Evolutionary conservation across 2,329 filamentous ascomycete genomes (phyloP).

Genomic region (Colletotrichum tropicicola): DNA sequence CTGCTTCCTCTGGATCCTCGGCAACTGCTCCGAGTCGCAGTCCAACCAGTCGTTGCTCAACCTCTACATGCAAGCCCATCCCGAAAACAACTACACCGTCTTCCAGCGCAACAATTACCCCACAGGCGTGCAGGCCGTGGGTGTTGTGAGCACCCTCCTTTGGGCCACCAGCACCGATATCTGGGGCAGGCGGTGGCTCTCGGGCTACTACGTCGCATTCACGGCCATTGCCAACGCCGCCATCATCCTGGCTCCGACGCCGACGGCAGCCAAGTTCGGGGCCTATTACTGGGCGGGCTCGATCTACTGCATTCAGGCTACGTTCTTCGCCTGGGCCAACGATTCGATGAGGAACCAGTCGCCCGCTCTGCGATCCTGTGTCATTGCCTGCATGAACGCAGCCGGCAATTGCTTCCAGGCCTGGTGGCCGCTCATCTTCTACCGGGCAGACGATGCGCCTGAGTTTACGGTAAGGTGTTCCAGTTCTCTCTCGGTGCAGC

Average conservation of each 20-base stretch:
- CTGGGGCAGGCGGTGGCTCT: neutral
- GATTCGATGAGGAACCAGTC: neutral
- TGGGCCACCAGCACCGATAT: slow-evolving; percentile 2
- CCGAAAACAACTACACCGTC: neutral
- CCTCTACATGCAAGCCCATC: slow-evolving; percentile 8
- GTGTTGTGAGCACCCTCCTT: neutral
- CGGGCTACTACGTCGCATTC: neutral
- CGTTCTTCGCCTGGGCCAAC: slow-evolving; percentile 14
- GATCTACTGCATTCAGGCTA: slow-evolving; percentile 7
- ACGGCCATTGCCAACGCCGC: slow-evolving; percentile 1
- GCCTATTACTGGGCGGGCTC: slow-evolving; percentile 5
- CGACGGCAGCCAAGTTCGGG: neutral
- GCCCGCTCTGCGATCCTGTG: neutral
- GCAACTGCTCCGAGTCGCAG: slow-evolving; percentile 3
- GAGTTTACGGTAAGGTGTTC: neutral
- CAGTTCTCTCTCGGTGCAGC: no score
- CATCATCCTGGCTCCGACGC: neutral
- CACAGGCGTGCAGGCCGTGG: slow-evolving; percentile 3
- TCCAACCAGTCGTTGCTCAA: slow-evolving; percentile 9
- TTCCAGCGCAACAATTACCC: slow-evolving; percentile 12
- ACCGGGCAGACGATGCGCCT: neutral
- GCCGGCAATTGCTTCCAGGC: slow-evolving; percentile 12
- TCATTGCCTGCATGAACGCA: slow-evolving; percentile 16
- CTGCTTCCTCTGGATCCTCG: slow-evolving; percentile 10
- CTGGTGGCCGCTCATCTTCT: slow-evolving; percentile 11